Conservation (phyloP, 306 rosid species). For the Argentina anserina region DNA sequence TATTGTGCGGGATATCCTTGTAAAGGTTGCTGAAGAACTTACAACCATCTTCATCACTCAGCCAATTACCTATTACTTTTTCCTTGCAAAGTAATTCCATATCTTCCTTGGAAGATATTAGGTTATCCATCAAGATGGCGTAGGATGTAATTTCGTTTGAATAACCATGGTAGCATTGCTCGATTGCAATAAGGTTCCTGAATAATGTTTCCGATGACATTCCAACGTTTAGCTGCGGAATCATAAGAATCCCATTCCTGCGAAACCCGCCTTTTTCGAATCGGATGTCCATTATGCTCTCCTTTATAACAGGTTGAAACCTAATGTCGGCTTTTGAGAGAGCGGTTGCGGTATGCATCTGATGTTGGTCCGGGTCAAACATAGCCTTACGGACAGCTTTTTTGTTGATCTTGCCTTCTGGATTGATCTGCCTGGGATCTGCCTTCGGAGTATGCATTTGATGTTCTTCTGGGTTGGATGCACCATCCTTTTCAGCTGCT, state of each 20-base stretch:
- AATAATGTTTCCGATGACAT: slow-evolving; percentile 7
- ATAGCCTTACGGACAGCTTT: neutral
- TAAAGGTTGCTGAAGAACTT: slow-evolving; percentile 14
- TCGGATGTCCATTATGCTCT: neutral
- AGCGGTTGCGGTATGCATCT: neutral
- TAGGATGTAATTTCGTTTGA: slow-evolving; percentile 16
- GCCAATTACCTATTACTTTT: neutral
- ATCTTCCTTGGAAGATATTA: slow-evolving; percentile 10
- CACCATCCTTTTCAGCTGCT: neutral
- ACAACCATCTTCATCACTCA: slow-evolving; percentile 9
- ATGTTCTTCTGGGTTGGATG: neutral
- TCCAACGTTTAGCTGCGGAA: slow-evolving; percentile 11
- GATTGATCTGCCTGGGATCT: neutral
- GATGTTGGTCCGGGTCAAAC: neutral
- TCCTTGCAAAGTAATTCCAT: slow-evolving; percentile 4
- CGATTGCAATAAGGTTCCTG: slow-evolving; percentile 13
- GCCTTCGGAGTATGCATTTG: neutral
- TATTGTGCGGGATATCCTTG: slow-evolving; percentile 1
- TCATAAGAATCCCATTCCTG: neutral
- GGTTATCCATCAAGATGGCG: slow-evolving; percentile 15
- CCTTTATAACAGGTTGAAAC: neutral
- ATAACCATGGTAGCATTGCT: slow-evolving; percentile 17
- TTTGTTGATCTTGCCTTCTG: neutral
- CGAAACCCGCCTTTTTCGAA: neutral
- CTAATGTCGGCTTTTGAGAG: neutral